Evolutionary conservation across 2,329 filamentous ascomycete genomes (phyloP).

Genomic region (Amauroascus verrucosus): DNA sequence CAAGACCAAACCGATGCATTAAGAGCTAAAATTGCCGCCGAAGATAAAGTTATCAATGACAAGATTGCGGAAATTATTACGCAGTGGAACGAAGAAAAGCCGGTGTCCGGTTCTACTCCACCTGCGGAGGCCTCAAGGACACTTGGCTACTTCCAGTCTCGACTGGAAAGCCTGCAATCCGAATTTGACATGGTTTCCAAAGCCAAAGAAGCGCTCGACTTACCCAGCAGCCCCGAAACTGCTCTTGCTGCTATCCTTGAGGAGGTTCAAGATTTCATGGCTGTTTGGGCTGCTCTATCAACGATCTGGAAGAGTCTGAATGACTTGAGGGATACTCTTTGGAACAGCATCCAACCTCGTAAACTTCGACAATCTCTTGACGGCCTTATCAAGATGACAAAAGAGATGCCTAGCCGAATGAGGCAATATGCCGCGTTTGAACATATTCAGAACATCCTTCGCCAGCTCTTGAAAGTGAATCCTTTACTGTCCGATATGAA

Average conservation of each 20-base stretch:
- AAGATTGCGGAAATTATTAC: conserved; percentile 75
- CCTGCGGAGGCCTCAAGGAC: conserved; percentile 80
- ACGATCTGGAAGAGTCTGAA: conserved; percentile 96
- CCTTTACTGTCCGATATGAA: conserved; percentile 79
- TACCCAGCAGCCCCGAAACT: conserved; percentile 69
- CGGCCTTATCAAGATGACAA: conserved; percentile 90
- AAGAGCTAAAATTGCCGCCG: conserved; percentile 84
- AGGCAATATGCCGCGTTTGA: conserved; percentile 99
- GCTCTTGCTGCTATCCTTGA: conserved; percentile 79
- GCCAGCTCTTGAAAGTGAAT: conserved; percentile 84
- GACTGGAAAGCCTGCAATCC: conserved; percentile 72
- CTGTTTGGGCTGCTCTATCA: conserved; percentile 89
- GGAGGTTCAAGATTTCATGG: conserved; percentile 97
- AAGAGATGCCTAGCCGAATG: conserved; percentile 98
- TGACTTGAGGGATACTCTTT: conserved; percentile 81
- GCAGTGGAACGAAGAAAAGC: conserved; percentile 94
- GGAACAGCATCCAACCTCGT: conserved; percentile 89
- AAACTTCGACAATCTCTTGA: conserved; percentile 87
- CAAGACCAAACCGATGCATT: conserved; percentile 93
- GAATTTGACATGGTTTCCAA: conserved; percentile 91
- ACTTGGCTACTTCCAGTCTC: conserved; percentile 68
- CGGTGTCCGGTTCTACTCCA: conserved; percentile 85
- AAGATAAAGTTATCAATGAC: conserved; percentile 82
- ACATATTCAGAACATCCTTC: conserved; percentile 85
- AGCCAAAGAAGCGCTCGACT: conserved; percentile 90